Evolutionary conservation across 352 stramenopile species (phyloP).

Genomic region (Aphanomyces euteiches): DNA sequence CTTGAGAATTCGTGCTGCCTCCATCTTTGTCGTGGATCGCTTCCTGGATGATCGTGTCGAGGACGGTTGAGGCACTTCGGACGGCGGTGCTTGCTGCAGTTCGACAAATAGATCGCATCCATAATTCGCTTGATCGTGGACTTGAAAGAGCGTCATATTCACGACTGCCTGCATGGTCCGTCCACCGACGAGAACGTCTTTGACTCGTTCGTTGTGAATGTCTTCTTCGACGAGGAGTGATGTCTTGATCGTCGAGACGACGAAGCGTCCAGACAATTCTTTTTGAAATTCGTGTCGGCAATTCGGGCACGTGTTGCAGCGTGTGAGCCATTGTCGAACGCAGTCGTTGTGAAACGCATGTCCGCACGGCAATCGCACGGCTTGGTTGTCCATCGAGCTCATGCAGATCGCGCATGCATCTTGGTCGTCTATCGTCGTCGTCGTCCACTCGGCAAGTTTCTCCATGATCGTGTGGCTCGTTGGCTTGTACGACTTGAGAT

Average conservation of each 20-base stretch:
- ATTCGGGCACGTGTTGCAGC: constrained; percentile 28
- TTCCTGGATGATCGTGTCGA: not conserved
- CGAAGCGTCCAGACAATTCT: constrained; percentile 20
- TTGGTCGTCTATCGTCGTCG: constrained; percentile 21
- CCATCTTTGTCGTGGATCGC: not conserved
- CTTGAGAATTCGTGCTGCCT: constrained; percentile 18
- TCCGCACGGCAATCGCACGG: constrained; percentile 12
- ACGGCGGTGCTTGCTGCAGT: constrained; percentile 1
- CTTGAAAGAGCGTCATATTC: constrained; percentile 29
- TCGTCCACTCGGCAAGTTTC: constrained; percentile 34
- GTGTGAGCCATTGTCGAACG: constrained; percentile 26
- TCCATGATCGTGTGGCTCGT: constrained; percentile 66
- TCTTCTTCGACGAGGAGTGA: constrained; percentile 16
- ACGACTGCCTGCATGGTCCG: constrained; percentile 28
- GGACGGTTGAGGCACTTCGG: not conserved
- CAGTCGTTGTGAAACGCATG: constrained; percentile 21
- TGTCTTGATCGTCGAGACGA: constrained; percentile 24
- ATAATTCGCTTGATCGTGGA: constrained; percentile 11
- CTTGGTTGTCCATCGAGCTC: constrained; percentile 13
- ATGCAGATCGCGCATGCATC: constrained; percentile 31
- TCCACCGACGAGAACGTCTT: constrained; percentile 14
- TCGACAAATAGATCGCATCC: constrained; percentile 23
- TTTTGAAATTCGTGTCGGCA: constrained; percentile 31
- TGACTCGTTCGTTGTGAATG: not conserved
- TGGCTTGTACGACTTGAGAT: constrained; percentile 76